Percentiles rank a stretch among this genome's conserved stretches.
These are phyloP conservation scores for Bacterosira constricta DNA, from an alignment of 108 stramenopile genomes.

Conservation along the genomic window DNA sequence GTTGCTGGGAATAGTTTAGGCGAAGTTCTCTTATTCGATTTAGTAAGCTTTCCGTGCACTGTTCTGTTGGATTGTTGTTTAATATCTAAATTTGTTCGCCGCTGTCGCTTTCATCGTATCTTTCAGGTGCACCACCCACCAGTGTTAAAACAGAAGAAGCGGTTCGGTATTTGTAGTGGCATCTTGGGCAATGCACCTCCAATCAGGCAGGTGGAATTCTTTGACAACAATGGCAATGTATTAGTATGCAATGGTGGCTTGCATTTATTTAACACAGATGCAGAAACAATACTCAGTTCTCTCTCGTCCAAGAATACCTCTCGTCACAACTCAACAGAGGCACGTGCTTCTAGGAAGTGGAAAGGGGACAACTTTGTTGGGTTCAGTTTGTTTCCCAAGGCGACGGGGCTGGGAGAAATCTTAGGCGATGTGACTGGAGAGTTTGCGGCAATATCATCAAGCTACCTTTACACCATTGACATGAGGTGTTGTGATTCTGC, in stretches of 20 bases:
- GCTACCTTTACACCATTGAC: constrained; percentile 29
- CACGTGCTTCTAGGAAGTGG: background rate
- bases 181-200: background rate
- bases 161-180: background rate
- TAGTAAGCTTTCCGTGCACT: too few species aligned
- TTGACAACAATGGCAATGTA: background rate
- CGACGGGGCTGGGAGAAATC: constrained; percentile 17
- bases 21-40: constrained; percentile 38
- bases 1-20: constrained; percentile 19
- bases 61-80: too few species aligned
- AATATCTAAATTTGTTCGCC: too few species aligned
- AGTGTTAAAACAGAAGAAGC: background rate
- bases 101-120: too few species aligned
- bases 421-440: constrained; percentile 3
- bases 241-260: constrained; percentile 29
- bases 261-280: constrained; percentile 21
- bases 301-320: constrained; percentile 8
- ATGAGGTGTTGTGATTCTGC: constrained; percentile 16
- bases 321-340: background rate
- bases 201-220: constrained; percentile 24
- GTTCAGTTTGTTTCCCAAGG: background rate
- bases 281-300: constrained; percentile 6
- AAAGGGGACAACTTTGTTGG: background rate
- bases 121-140: constrained; percentile 33
- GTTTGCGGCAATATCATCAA: constrained; percentile 31